phyloP scores from a whole-genome alignment of 371 early-diverging fungal genomes.

The Spraguea lophii region DNA sequence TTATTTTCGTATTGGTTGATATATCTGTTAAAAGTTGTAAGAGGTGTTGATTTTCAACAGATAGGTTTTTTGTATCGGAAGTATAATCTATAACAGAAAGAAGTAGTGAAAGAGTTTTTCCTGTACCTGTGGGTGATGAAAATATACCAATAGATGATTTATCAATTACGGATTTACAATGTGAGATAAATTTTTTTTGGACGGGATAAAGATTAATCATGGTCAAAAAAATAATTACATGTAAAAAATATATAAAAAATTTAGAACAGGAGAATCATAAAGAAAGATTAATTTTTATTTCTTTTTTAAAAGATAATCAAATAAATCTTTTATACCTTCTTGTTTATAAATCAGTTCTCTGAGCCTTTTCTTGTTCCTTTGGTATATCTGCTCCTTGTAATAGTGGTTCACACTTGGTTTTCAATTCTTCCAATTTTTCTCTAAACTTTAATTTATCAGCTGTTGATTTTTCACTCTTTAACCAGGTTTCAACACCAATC shows the following conservation, averaged over 20 bases:
- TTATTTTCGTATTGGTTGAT: slow-evolving; percentile 12
- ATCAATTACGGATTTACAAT: slow-evolving; percentile 26
- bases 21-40: not conserved
- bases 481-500: not conserved
- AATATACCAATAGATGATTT: slow-evolving; percentile 30
- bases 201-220: no score
- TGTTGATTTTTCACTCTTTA: not conserved
- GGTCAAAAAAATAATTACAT: no score
- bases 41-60: slow-evolving; percentile 3
- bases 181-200: slow-evolving; percentile 37
- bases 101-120: slow-evolving; percentile 44
- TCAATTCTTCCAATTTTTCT: not conserved
- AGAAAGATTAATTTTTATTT: no score
- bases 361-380: no score
- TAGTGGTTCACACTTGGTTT: not conserved
- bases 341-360: no score
- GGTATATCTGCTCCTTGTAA: not conserved
- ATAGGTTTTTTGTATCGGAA: not conserved
- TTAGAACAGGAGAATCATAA: no score
- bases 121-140: slow-evolving; percentile 46
- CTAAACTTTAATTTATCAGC: not conserved
- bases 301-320: no score
- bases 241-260: no score
- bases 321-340: no score
- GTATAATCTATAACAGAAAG: not conserved